Evolutionary conservation across 805 yeast genomes (phyloP), one percentile per base, ranked within the genome.

Genomic region (Teunomyces stri): DNA sequence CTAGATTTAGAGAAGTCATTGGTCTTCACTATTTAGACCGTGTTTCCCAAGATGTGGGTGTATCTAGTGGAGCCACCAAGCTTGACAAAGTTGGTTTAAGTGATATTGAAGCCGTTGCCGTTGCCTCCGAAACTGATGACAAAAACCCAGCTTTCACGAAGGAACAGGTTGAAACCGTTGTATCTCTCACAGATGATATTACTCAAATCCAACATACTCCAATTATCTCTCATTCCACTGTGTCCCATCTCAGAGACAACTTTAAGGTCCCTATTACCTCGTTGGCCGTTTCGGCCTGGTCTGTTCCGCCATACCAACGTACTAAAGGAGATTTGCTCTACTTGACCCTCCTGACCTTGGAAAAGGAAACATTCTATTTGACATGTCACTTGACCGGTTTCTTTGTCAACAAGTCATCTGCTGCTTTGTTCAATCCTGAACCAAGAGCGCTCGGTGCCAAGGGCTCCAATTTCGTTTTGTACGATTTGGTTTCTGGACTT

Each of bases 311-410:
- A 13, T 68, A 73, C 44, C 80, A 78, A 61, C 78, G 72, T 55
- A 54, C 75, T 41, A 78, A 76, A 61, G 98, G 98, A 21, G 96
- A 91, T 60, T 72, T 91, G 56, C 72, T 86, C 48, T 92, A 92
- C 65, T 72, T 94, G 58, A 80, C 80, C 47, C 74, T 82, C 36
- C 84, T 81, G 57, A 87, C 97, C 41, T 71, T 87, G 53, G 98
- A 94, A 67, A 85, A 85, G 56, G 95, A 88, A 61, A 78, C 79
- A 25, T 80, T 77, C 65, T 86, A 88, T 57, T 79, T 92, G 56
- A 89, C 97, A 6, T 84, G 92, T 49, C 82, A 84, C 47, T 77
- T 82, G 39, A 66, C 84, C 37, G 99, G 99, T 0, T 92, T 89
- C 65, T 88, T 70, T 59, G 82, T 89, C 42, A 87, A 85, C 68